Base-by-base conservation (phyloP, 306 rosid genomes). In the Vigna unguiculata region DNA sequence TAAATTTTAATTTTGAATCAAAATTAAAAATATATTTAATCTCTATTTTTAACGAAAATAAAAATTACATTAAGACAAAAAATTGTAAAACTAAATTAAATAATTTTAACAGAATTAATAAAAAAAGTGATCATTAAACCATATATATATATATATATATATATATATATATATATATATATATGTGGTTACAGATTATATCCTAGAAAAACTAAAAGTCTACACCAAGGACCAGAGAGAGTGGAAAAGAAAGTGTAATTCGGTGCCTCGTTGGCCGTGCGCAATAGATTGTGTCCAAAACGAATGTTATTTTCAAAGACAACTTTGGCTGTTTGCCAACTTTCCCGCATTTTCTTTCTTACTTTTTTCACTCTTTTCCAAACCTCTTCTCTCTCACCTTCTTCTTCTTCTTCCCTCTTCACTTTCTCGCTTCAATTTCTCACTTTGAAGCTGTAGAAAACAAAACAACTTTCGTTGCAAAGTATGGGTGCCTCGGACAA, bases 401-500 rank as follows among this genome's bases (percentile, higher is more conserved):
- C 6, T 28, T 22, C 62, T 9, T 40, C 6, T 28, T 22, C 62
- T 54, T 4, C 10, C 17, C 1, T 12, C 13, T 45, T 54, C 53
- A 48, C 25, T 20, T 78, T 67, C 46, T 34, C 9, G 5, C 32
- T 38, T 45, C 36, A 48, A 54, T 20, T 13, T 78, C 34, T 30
- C 34, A 30, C 67, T 21, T 49, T 45, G 9, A 69, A 9, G 14
- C 34, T 9, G 36, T 14, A 43, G 25, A 13, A 41, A 72, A 71
- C 81, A 34, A 36, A 78, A 4, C 24, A 75, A 4, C 24, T 62
- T 6, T 12, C 6, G 7, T 54, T 43, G 53, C 80, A 21, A 71
- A 46, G 53, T 11, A 93, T 93, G 98, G 91, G 90, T 48, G n/a
- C 28, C 55, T 83, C 88, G 32, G 83, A 65, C 34, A 65, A 65